Evolutionary conservation across 805 yeast species (phyloP).

Genomic region (Danielia oregonensis): DNA sequence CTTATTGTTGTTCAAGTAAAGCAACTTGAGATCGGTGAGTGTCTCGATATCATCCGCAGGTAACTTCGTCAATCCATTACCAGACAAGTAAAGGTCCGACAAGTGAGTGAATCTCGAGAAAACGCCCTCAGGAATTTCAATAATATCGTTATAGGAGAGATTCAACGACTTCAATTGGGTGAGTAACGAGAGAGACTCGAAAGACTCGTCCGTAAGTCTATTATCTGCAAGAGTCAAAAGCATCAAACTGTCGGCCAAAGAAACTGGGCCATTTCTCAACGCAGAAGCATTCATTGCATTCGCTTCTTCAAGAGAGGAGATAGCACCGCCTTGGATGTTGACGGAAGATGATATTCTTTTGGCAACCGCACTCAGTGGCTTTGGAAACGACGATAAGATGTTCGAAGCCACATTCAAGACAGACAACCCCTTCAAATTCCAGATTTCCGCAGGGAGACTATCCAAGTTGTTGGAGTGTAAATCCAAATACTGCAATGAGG

Average conservation of each 20-base stretch:
- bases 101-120: slow-evolving; percentile 53
- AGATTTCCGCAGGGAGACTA: slow-evolving; percentile 60
- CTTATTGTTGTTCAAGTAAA: slow-evolving; percentile 79
- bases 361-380: slow-evolving; percentile 37
- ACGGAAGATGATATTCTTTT: slow-evolving; percentile 30
- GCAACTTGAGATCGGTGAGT: slow-evolving; percentile 52
- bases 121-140: slow-evolving; percentile 79
- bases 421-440: slow-evolving; percentile 56
- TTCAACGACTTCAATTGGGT: slow-evolving; percentile 60
- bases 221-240: slow-evolving; percentile 76
- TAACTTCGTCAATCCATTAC: slow-evolving; percentile 71
- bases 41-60: slow-evolving; percentile 83
- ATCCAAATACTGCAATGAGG: slow-evolving; percentile 63
- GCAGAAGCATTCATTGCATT: not conserved
- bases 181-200: slow-evolving; percentile 62
- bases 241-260: slow-evolving; percentile 49
- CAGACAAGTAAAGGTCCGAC: slow-evolving; percentile 71
- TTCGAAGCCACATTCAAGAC: slow-evolving; percentile 72
- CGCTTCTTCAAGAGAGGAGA: not conserved
- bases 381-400: slow-evolving; percentile 57
- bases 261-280: slow-evolving; percentile 4
- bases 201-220: slow-evolving; percentile 71
- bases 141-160: slow-evolving; percentile 76
- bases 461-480: slow-evolving; percentile 82
- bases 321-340: slow-evolving; percentile 11